Evolutionary conservation across 768 basidiomycete species (phyloP), one percentile per base, ranked within the genome.

Genomic region (Mycena chlorophos): DNA sequence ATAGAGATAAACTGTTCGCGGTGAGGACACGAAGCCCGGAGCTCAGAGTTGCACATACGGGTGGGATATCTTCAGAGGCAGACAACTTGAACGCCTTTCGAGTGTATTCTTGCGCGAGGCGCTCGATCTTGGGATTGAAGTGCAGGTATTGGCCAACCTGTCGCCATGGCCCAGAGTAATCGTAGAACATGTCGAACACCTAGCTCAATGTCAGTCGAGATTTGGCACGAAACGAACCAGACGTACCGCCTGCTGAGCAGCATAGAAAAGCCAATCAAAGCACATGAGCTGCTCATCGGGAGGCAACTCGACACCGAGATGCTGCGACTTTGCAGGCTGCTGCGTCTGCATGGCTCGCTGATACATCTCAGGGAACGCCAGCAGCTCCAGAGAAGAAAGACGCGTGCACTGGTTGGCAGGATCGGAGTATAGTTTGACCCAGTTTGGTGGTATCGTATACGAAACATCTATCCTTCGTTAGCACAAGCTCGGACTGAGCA

Each of bases 151-250:
- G 51, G 10, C 66, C 67, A 10, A 69, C 65, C 38, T 62, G 54
- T 39, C 60, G 58, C 70, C 70, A 71, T 17, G 62, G 68, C 13
- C 68, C 66, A 30, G 58, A 58, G 52, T 62, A 70, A 37, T 69
- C 66, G 22, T 52, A 30, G 39, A 26, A 23, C 30, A 54, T 67
- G 31, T 49, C 47, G 26, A n/a, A n/a, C n/a, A n/a, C n/a, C n/a
- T 49, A 23, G 29, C 14, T 12, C 40, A 28, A n/a, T n/a, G 43
- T 10, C 25, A 8, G 12, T 17, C 14, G 14, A 10, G 10, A 17
- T 17, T 17, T 6, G 8, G 8, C 8, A 19, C 19, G 22, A 8
- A 23, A 43, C 10, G 8, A 43, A 43, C 16, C 10, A 43, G 8
- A 6, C 27, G 26, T 48, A 63, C 61, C 45, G 14, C 19, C 20